A percentile compares a stretch with the other conserved stretches of the same genome.
Conservation (phyloP, 2,329 filamentous ascomycete species). For the Claviceps lovelessii region DNA sequence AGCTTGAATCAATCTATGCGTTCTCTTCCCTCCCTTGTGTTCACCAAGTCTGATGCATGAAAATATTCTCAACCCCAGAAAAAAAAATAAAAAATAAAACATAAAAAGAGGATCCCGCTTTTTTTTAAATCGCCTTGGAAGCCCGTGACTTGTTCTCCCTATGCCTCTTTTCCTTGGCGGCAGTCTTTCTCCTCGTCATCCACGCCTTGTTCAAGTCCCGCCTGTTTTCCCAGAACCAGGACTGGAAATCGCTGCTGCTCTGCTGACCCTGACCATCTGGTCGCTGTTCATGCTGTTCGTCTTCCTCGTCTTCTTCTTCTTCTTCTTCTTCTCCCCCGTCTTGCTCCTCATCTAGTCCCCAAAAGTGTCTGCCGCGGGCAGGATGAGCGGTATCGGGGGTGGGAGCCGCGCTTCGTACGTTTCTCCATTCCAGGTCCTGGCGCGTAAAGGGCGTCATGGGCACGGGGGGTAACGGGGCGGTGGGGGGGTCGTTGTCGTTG, state of each 20-base stretch:
- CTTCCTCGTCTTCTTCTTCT: constrained; percentile 14
- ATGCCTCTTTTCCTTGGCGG: constrained; percentile 52
- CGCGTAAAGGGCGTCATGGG: constrained; percentile 77
- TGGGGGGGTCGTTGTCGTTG: constrained; percentile 1
- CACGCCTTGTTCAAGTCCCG: constrained; percentile 51
- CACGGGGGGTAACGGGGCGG: constrained; percentile 14
- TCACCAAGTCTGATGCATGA: too few species aligned
- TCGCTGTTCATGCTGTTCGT: constrained; percentile 3
- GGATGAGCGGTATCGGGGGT: constrained; percentile 86
- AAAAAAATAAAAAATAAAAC: too few species aligned
- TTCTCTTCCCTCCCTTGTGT: too few species aligned
- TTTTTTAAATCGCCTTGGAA: constrained; percentile 20
- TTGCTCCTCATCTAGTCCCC: constrained; percentile 26
- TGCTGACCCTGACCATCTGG: constrained; percentile 6
- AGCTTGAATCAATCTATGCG: too few species aligned
- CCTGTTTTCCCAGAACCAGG: constrained; percentile 55
- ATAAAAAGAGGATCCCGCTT: too few species aligned
- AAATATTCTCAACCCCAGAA: too few species aligned
- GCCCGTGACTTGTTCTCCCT: constrained; percentile 47
- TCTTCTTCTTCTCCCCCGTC: constrained; percentile 15
- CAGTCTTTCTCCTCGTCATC: constrained; percentile 49
- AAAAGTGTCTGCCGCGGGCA: constrained; percentile 46
- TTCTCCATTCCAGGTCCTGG: constrained; percentile 61
- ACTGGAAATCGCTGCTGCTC: constrained; percentile 41
- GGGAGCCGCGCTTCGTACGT: constrained; percentile 74